These are phyloP conservation scores for Cercospora sesami DNA, from an alignment of 2,329 filamentous ascomycete genomes.

Conservation along the genomic window DNA sequence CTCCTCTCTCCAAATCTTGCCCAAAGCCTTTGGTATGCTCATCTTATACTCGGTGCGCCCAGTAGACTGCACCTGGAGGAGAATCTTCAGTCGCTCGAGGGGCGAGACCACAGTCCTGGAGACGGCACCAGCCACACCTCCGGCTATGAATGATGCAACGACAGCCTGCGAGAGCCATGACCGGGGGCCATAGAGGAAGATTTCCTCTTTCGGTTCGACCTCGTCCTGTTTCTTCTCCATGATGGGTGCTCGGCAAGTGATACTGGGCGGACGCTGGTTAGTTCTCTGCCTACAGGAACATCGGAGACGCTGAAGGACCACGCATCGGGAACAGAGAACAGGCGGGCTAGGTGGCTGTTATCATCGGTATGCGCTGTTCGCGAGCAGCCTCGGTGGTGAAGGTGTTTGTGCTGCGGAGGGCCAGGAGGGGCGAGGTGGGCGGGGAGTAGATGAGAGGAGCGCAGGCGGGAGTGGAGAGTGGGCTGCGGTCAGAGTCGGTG, in stretches of 20 bases:
- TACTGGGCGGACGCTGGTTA: not conserved
- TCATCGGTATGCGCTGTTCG: slow-evolving; percentile 2
- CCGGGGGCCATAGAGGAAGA: slow-evolving; percentile 6
- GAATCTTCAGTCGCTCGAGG: slow-evolving; percentile 91
- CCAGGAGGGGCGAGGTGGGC: not conserved
- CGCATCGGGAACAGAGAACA: not conserved
- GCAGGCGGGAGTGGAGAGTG: not conserved
- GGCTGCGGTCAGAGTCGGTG: not conserved
- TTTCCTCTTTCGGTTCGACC: not conserved
- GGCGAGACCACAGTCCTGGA: slow-evolving; percentile 96
- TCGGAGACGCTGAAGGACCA: slow-evolving; percentile 1
- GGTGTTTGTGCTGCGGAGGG: not conserved
- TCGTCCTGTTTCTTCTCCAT: not conserved
- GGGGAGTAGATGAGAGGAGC: not conserved
- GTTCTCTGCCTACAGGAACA: not conserved
- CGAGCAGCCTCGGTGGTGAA: not conserved
- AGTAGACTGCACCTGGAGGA: slow-evolving; percentile 93
- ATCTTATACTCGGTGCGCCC: slow-evolving; percentile 91
- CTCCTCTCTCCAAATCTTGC: slow-evolving; percentile 96
- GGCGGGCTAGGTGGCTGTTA: not conserved
- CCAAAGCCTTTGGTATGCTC: slow-evolving; percentile 81
- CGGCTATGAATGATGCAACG: slow-evolving; percentile 87
- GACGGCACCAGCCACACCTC: slow-evolving; percentile 92
- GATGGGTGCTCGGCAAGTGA: not conserved
- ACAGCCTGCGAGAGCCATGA: slow-evolving; percentile 72